These are phyloP conservation scores for Guillardia theta DNA, from an alignment of 78 protist genomes.

Conservation along the genomic window DNA sequence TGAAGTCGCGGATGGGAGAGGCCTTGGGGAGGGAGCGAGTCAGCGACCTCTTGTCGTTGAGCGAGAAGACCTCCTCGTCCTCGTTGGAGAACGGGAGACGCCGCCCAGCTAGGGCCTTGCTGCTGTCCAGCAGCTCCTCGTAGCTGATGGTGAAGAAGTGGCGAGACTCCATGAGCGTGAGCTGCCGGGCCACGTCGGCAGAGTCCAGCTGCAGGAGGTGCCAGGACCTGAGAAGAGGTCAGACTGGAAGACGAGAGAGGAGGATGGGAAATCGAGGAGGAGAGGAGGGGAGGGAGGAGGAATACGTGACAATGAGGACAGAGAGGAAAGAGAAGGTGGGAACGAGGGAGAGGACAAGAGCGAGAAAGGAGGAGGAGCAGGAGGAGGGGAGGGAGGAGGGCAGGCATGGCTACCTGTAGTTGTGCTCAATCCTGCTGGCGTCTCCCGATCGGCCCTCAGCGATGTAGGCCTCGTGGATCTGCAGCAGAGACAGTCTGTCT, in stretches of 20 bases:
- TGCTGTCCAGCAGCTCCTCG: background rate
- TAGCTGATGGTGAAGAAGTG: background rate
- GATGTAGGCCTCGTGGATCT: background rate
- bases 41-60: background rate
- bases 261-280: background rate
- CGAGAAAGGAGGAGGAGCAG: background rate
- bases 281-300: background rate
- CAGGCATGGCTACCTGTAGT: background rate
- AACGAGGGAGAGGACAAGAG: background rate
- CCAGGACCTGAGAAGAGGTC: background rate
- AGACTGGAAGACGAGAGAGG: background rate
- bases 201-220: background rate
- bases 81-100: no score
- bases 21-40: background rate
- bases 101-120: no score
- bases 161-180: background rate
- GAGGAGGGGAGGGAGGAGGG: background rate
- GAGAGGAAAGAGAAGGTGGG: background rate
- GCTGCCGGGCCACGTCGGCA: background rate
- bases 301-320: no score
- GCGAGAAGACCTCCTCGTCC: background rate
- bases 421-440: background rate
- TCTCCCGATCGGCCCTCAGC: background rate
- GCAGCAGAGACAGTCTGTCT: background rate
- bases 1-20: background rate